Base-by-base conservation (phyloP, 192 early-diverging fungal species). In the Gryganskiella cystojenkinii region DNA sequence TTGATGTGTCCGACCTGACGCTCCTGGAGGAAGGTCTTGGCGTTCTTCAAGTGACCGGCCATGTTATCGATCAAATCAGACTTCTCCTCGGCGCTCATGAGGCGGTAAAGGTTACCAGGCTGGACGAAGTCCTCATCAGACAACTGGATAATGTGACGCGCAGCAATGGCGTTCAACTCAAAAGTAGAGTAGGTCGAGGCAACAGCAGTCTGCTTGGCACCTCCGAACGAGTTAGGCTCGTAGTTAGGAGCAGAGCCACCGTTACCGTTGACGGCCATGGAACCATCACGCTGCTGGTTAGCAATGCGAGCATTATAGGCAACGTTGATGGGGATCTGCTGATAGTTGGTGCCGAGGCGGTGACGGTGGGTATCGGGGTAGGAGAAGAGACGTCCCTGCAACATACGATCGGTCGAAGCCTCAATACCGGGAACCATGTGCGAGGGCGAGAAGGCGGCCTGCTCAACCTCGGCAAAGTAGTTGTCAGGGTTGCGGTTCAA, bases 381-480 rank as follows among this genome's bases (percentile, higher is more conserved):
- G 35, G 88, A 89, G 76, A 91, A 91, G 65, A 92, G 81, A 58
- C 92, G 89, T 37, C 90, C 89, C 67, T 92, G 90, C 62, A 92
- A 82, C 83, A 93, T 86, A 52, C 85, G 86, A 79, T 92, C 92
- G 27, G 85, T 78, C 44, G 86, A 82, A 45, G 88, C 82, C 25
- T 88, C 89, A 46, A 93, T 90, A 55, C 92, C 92, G 2, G 90
- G 89, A 35, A 91, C 84, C 70, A 90, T 71, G 68, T 88, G 83
- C 28, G 90, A 89, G 15, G 90, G 89, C 71, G 87, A 84, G 69
- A 93, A 91, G 14, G 89, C 90, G 0, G 84, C 87, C 67, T 93
- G 91, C 83, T 93, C 91, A 61, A 75, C 85, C 80, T 93, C 88
- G 61, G 89, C 85, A 85, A 91, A 91, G 86, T 90, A 92, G 80